phyloP scores from a whole-genome alignment of 208 protist genomes.

The Lotmaria passim region DNA sequence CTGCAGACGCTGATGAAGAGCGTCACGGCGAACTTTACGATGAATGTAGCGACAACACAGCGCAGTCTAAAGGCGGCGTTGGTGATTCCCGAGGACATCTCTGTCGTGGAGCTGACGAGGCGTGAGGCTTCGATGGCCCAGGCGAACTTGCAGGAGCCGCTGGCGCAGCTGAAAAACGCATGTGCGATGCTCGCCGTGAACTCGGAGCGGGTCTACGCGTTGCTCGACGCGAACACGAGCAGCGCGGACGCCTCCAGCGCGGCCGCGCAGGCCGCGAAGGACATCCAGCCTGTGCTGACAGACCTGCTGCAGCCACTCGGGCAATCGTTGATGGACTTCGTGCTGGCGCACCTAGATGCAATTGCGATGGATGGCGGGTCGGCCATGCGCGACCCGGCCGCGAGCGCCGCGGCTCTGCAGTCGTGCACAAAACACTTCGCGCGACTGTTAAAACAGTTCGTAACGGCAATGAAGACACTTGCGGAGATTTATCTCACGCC shows the following conservation, averaged over 20 bases:
- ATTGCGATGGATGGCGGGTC: slow-evolving; percentile 49
- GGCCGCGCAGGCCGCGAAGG: slow-evolving; percentile 52
- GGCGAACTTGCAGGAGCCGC: slow-evolving; percentile 59
- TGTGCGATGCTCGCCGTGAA: slow-evolving; percentile 76
- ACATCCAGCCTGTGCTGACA: slow-evolving; percentile 79
- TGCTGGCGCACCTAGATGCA: slow-evolving; percentile 41
- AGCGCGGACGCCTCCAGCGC: slow-evolving; percentile 21
- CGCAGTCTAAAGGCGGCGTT: slow-evolving; percentile 56
- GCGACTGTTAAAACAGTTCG: slow-evolving; percentile 60
- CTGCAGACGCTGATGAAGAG: slow-evolving; percentile 69
- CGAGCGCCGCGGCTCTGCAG: slow-evolving; percentile 29
- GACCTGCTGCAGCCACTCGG: slow-evolving; percentile 58
- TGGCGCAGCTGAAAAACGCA: slow-evolving; percentile 81
- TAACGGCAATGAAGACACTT: slow-evolving; percentile 63
- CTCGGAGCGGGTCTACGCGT: slow-evolving; percentile 42
- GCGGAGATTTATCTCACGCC: slow-evolving; percentile 73
- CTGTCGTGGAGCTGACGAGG: slow-evolving; percentile 34
- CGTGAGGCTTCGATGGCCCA: slow-evolving; percentile 41
- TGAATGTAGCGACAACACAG: slow-evolving; percentile 52
- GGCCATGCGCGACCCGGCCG: slow-evolving; percentile 21
- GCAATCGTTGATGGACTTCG: slow-evolving; percentile 46
- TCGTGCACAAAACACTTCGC: slow-evolving; percentile 40
- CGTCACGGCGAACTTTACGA: slow-evolving; percentile 58
- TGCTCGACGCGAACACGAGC: slow-evolving; percentile 24
- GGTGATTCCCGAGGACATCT: slow-evolving; percentile 50